Evolutionary conservation across 139 green algal species (phyloP).

Genomic region (Gonium pectorale): DNA sequence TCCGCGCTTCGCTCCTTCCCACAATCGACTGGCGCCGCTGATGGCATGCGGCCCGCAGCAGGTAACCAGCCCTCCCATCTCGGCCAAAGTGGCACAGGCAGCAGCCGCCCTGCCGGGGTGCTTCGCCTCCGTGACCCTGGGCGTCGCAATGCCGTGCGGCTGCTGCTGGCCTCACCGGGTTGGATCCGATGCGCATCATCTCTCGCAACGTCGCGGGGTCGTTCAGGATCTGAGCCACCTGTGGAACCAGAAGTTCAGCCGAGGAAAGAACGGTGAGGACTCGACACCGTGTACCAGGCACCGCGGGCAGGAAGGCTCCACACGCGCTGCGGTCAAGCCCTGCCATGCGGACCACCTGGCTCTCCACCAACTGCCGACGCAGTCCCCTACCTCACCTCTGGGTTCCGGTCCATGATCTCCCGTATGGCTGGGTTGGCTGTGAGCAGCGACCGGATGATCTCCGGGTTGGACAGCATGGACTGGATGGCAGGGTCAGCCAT

Average conservation of each 20-base stretch:
- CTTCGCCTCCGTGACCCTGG: too few relatives aligned
- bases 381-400: slow-evolving; percentile 79
- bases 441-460: slow-evolving; percentile 86
- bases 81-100: too few relatives aligned
- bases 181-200: slow-evolving; percentile 82
- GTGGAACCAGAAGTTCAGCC: too few relatives aligned
- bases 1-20: too few relatives aligned
- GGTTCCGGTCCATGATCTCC: slow-evolving; percentile 90
- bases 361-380: not conserved
- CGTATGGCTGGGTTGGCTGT: slow-evolving; percentile 81
- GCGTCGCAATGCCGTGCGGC: not conserved
- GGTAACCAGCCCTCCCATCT: too few relatives aligned
- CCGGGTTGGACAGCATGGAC: slow-evolving; percentile 85
- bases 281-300: too few relatives aligned
- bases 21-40: too few relatives aligned
- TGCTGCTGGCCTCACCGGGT: slow-evolving; percentile 74
- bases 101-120: too few relatives aligned
- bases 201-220: slow-evolving; percentile 91
- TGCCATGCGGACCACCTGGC: not conserved
- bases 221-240: slow-evolving; percentile 79
- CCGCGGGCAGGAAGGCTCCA: too few relatives aligned
- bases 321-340: too few relatives aligned
- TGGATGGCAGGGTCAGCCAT: slow-evolving; percentile 82
- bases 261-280: too few relatives aligned
- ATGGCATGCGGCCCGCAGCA: too few relatives aligned